Evolutionary conservation across 1,139 yeast species (phyloP).

Genomic region (Arxiozyma slooffiae): DNA sequence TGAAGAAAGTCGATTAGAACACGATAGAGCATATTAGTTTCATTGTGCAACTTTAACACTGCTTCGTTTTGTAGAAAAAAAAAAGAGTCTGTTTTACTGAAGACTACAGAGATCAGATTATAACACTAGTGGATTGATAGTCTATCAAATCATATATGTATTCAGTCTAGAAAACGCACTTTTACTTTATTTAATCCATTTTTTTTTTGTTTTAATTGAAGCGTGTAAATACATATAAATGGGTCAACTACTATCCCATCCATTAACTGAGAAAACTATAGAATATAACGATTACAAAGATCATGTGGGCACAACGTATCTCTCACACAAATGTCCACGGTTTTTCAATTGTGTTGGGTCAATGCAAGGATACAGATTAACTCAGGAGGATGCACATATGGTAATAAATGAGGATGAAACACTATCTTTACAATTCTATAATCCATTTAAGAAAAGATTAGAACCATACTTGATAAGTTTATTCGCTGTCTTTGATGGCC

Average conservation of each 20-base stretch:
- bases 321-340: slow-evolving; percentile 14
- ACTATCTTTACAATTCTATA: slow-evolving; percentile 24
- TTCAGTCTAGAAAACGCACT: too few species aligned
- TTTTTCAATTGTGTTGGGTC: slow-evolving; percentile 58
- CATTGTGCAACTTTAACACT: too few species aligned
- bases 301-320: slow-evolving; percentile 9
- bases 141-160: background rate
- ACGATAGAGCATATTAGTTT: too few species aligned
- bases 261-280: slow-evolving; percentile 59
- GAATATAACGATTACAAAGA: slow-evolving; percentile 35
- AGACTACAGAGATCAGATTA: background rate
- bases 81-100: too few species aligned
- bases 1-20: too few species aligned
- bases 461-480: slow-evolving; percentile 38
- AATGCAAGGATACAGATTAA: slow-evolving; percentile 69
- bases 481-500: slow-evolving; percentile 74
- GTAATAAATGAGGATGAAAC: slow-evolving; percentile 29
- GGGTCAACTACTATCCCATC: slow-evolving; percentile 74
- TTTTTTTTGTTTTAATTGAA: background rate
- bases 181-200: too few species aligned
- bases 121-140: background rate
- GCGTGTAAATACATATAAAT: slow-evolving; percentile 28
- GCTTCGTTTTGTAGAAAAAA: too few species aligned
- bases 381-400: slow-evolving; percentile 70
- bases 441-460: slow-evolving; percentile 23